phyloP scores from a whole-genome alignment of 129 eudicot genomes.

The Flaveria robusta region DNA sequence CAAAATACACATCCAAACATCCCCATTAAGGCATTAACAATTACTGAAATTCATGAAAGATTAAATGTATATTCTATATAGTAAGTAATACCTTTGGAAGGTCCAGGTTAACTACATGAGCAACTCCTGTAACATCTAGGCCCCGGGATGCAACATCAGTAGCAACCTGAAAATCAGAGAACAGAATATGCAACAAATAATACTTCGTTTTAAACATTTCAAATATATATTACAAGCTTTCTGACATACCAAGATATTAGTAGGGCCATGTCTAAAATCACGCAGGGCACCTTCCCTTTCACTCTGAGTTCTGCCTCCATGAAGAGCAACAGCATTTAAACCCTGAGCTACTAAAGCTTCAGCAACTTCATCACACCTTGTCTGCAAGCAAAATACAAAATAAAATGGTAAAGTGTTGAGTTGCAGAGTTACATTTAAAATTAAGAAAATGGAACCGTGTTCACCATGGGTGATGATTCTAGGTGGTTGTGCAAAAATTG shows the following conservation, averaged over 20 bases:
- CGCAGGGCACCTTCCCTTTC: constrained; percentile 83
- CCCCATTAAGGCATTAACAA: neutral
- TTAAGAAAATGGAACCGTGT: neutral
- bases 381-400: constrained; percentile 44
- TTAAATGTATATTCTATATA: neutral
- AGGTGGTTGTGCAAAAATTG: neutral
- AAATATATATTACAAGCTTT: neutral
- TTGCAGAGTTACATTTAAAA: neutral
- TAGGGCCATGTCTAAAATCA: constrained; percentile 87
- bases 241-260: constrained; percentile 63
- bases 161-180: constrained; percentile 66
- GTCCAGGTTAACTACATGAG: constrained; percentile 86
- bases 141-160: constrained; percentile 94
- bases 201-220: neutral
- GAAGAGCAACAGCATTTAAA: constrained; percentile 80
- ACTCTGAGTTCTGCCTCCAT: constrained; percentile 82
- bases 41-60: neutral
- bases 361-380: constrained; percentile 90
- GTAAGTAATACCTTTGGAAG: constrained; percentile 71
- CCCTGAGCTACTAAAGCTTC: constrained; percentile 80
- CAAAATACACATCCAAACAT: neutral
- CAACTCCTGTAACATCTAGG: constrained; percentile 82
- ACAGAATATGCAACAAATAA: neutral
- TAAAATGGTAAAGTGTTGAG: neutral
- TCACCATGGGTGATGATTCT: neutral